Evolutionary conservation across 805 yeast species (phyloP), one percentile per base, ranked within the genome.

Genomic region (Yamadazyma ubonensis): DNA sequence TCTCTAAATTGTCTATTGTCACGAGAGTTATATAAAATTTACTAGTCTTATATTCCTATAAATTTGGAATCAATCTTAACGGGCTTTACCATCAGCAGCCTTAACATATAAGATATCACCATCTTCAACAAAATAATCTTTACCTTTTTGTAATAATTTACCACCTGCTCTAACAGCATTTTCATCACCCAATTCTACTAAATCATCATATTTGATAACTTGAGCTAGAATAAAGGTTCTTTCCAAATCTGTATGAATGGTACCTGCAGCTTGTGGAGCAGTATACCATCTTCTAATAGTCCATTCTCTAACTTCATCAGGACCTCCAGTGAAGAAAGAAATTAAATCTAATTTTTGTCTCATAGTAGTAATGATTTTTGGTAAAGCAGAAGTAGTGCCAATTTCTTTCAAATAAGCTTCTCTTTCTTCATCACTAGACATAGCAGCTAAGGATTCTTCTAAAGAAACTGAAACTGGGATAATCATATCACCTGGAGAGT

Each of bases 191-290:
- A 64, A 59, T 65, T 85, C 91, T 36, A 81, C 63, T 46, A 90
- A 67, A 58, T 89, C 97, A 17, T 74, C 76, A 70, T 79, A 93
- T 57, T 88, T 90, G 58, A 88, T 88, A 50, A 93, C 85, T 63
- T 88, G 89, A 32, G 98, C 99, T 54, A 88, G 80, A 56, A 93
- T 89, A 63, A 93, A 93, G 16, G 98, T 91, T 64, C 83, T 86
- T 77, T 87, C 90, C 62, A 91, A 78, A 69, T 91, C 99, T 28
- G 90, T 86, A 66, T 93, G 99, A 55, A 91, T 91, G 32, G 93
- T 96, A 62, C 97, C 98, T 16, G 99, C 99, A 32, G 99, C 98
- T 58, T 86, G 89, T n/a, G 99, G 99, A 39, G 97, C 97, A 54
- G 86, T 83, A 33, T 91, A 85, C 53, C 95, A 95, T 52, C 75